Percentiles rank a stretch among this genome's conserved stretches.
Conservation (phyloP, 2,329 filamentous ascomycete genomes). For the Cyclaneusma minus region DNA sequence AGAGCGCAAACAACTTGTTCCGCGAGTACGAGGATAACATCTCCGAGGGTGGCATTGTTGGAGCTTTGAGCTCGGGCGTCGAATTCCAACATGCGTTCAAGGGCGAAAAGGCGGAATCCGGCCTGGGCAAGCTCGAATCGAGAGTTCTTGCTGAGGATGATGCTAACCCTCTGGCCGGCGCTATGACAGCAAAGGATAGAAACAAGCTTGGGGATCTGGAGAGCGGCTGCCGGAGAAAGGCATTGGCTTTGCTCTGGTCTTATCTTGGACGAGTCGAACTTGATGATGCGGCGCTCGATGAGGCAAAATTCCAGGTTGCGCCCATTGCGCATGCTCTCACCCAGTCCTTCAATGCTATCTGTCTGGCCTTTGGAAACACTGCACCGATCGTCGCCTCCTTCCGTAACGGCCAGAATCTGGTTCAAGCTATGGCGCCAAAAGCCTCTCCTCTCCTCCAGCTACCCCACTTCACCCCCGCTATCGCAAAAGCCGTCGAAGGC, state of each 20-base stretch:
- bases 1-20: constrained; percentile 90
- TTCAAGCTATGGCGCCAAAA: constrained; percentile 75
- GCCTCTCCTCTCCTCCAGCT: constrained; percentile 84
- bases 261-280: constrained; percentile 84
- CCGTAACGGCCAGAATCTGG: constrained; percentile 67
- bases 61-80: constrained; percentile 68
- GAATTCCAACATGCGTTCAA: constrained; percentile 68
- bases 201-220: constrained; percentile 68
- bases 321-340: constrained; percentile 75
- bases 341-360: constrained; percentile 73
- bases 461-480: constrained; percentile 61
- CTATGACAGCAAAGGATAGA: constrained; percentile 59
- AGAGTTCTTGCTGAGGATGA: constrained; percentile 52
- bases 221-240: constrained; percentile 66
- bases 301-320: constrained; percentile 78
- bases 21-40: constrained; percentile 79
- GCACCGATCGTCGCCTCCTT: constrained; percentile 71
- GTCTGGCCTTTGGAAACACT: constrained; percentile 75
- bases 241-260: constrained; percentile 81
- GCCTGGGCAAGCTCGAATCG: constrained; percentile 71
- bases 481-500: constrained; percentile 54
- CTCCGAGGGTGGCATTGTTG: constrained; percentile 63
- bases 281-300: constrained; percentile 59
- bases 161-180: constrained; percentile 32
- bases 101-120: constrained; percentile 64